A percentile compares a stretch with the other conserved stretches of the same genome.
phyloP scores from a whole-genome alignment of 805 yeast genomes.

The Tetrapisispora fleetii region DNA sequence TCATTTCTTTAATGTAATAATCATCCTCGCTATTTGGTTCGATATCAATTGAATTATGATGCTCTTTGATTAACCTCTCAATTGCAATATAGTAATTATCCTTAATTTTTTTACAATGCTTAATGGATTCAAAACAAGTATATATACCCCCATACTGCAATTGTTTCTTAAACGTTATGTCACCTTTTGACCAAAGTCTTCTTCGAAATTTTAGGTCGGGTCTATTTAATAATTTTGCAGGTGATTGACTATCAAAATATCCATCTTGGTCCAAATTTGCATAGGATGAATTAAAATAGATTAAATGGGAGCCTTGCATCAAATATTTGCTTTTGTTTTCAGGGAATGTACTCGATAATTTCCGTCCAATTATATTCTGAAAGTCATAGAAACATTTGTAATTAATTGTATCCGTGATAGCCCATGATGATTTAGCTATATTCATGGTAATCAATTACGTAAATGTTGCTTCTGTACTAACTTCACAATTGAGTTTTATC shows the following conservation, averaged over 20 bases:
- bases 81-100: constrained; percentile 44
- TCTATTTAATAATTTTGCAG: constrained; percentile 25
- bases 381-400: background rate
- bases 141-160: constrained; percentile 32
- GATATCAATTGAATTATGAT: too few relatives aligned
- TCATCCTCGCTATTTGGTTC: constrained; percentile 8
- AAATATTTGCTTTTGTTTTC: constrained; percentile 10
- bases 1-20: constrained; percentile 38
- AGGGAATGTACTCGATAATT: background rate
- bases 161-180: constrained; percentile 35
- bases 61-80: constrained; percentile 35
- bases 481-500: too few relatives aligned
- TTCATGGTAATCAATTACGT: background rate
- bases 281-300: constrained; percentile 55
- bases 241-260: constrained; percentile 71
- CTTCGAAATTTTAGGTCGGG: constrained; percentile 33
- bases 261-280: constrained; percentile 55
- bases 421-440: background rate
- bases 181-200: constrained; percentile 77
- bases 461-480: too few relatives aligned
- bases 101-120: constrained; percentile 30
- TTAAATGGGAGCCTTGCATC: constrained; percentile 51
- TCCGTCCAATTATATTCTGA: background rate
- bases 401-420: background rate
- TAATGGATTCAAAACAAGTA: constrained; percentile 45